phyloP scores from a whole-genome alignment of 495 filamentous ascomycete species.

The Penicillium manginii region DNA sequence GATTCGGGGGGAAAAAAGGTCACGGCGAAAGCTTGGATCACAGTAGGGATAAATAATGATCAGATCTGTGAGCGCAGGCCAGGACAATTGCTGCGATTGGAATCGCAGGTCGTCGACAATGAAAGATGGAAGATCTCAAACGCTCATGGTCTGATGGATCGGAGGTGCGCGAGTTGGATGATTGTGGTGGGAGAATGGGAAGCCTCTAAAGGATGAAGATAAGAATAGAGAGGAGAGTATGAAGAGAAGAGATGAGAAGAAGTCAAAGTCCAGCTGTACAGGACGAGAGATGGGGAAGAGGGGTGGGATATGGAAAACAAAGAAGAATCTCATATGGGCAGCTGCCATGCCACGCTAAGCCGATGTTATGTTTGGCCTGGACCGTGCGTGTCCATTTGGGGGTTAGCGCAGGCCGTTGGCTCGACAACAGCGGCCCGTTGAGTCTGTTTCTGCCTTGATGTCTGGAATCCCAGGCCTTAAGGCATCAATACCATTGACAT shows the following conservation, averaged over 20 bases:
- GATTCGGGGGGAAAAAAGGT: constrained; percentile 15
- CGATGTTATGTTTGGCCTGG: constrained; percentile 50
- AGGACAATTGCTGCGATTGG: constrained; percentile 10
- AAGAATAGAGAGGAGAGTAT: constrained; percentile 1
- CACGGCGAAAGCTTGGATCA: constrained; percentile 2
- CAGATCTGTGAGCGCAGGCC: constrained; percentile 5
- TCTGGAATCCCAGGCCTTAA: background rate
- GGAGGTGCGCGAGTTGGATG: constrained; percentile 16
- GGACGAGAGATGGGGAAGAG: constrained; percentile 20
- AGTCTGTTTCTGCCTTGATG: no score
- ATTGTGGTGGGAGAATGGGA: background rate
- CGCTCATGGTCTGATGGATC: constrained; percentile 31
- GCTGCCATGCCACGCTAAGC: constrained; percentile 48
- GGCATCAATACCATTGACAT: constrained; percentile 15
- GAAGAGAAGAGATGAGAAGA: constrained; percentile 16
- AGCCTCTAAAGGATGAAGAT: constrained; percentile 10
- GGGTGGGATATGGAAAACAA: constrained; percentile 28
- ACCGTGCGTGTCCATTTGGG: constrained; percentile 18
- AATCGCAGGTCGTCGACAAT: constrained; percentile 14
- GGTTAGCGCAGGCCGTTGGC: constrained; percentile 46
- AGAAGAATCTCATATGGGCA: constrained; percentile 42
- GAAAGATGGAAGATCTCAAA: constrained; percentile 18
- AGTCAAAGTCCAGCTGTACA: constrained; percentile 13
- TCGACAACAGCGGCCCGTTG: constrained; percentile 43
- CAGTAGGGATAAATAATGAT: constrained; percentile 8